Base-by-base conservation (phyloP, 192 early-diverging fungal genomes). In the Jimgerdemannia lactiflua region DNA sequence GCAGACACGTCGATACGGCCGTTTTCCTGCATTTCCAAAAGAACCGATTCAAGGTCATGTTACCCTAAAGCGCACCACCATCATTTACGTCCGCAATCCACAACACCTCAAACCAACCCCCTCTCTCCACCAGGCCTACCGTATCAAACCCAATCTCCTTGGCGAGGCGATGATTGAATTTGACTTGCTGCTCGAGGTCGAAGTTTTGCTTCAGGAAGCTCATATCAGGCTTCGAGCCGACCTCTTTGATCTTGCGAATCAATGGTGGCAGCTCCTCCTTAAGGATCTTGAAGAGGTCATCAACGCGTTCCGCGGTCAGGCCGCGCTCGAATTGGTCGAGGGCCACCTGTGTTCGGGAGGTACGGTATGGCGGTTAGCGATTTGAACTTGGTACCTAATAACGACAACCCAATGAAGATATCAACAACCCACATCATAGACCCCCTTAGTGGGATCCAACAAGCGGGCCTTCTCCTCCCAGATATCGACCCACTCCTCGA, bases 301-400 rank as follows among this genome's bases (percentile, higher is more conserved):
- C 71, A 42, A 84, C 43, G 18, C 79, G 83, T 7, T 75, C 81
- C 39, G 75, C 78, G 72, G 80, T 83, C 71, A 84, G 80, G 17
- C 81, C 81, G 43, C 74, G 63, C 71, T 84, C 83, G 65, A 77
- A 84, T 4, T 42, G 20, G 70, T 79, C 73, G 39, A 84, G 74
- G 18, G 80, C 63, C 42, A 78, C 76, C 42, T 84, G 80, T 29
- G 29, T 29, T 29, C 29, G 29, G 42, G 67, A 2, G 42, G 42
- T 41, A 1, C 29, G 80, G 77, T 78, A 67, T 81, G 78, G 7
- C 80, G 76, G 66, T 81, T 81, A 74, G 77, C 77, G 77, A 76
- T 78, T 10, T 74, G 59, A n/a, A 78, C 80, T 6, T n/a, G 64
- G 14, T 74, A 1, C 29, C 29, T 29, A 29, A 29, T 29, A 29